Percentiles rank a stretch among this genome's conserved stretches.
Evolutionary conservation across 2,329 filamentous ascomycete genomes (phyloP).

Genomic region (Ascosphaera acerosa): DNA sequence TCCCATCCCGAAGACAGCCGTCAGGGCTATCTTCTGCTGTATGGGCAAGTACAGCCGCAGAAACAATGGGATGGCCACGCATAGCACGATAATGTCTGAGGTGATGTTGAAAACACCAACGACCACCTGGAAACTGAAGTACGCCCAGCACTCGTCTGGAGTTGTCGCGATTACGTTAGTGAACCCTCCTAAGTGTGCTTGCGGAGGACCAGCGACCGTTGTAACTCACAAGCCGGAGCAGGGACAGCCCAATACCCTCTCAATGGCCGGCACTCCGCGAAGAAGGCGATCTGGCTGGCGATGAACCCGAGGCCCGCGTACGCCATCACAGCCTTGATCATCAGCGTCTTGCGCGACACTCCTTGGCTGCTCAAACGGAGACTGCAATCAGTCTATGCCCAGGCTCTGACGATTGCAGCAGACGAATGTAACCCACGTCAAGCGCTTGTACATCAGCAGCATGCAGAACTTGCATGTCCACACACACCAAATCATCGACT

Average conservation of each 20-base stretch:
- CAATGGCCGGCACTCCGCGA: slow-evolving; percentile 26
- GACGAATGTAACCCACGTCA: slow-evolving; percentile 22
- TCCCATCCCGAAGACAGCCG: slow-evolving; percentile 21
- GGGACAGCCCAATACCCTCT: slow-evolving; percentile 27
- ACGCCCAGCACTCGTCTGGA: background rate
- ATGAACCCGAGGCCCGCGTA: slow-evolving; percentile 25
- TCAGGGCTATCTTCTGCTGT: slow-evolving; percentile 19
- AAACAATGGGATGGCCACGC: slow-evolving; percentile 19
- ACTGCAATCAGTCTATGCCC: too few species aligned
- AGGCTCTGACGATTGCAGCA: too few species aligned
- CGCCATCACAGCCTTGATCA: slow-evolving; percentile 10
- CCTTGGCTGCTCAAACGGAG: slow-evolving; percentile 3
- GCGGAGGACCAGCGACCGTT: too few species aligned
- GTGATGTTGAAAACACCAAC: slow-evolving; percentile 19
- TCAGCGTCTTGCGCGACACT: background rate
- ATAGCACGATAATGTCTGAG: slow-evolving; percentile 19
- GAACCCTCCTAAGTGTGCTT: too few species aligned
- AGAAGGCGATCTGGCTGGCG: slow-evolving; percentile 24
- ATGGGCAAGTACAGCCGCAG: slow-evolving; percentile 16
- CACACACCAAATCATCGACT: slow-evolving; percentile 31
- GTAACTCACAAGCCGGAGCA: slow-evolving; percentile 12
- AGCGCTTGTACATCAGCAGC: slow-evolving; percentile 26
- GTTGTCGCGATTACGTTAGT: too few species aligned
- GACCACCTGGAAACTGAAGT: slow-evolving; percentile 1
- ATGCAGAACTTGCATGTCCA: slow-evolving; percentile 30